Base-by-base conservation (phyloP, 1,284 basidiomycete genomes). In the Ceratobasidium sp. region DNA sequence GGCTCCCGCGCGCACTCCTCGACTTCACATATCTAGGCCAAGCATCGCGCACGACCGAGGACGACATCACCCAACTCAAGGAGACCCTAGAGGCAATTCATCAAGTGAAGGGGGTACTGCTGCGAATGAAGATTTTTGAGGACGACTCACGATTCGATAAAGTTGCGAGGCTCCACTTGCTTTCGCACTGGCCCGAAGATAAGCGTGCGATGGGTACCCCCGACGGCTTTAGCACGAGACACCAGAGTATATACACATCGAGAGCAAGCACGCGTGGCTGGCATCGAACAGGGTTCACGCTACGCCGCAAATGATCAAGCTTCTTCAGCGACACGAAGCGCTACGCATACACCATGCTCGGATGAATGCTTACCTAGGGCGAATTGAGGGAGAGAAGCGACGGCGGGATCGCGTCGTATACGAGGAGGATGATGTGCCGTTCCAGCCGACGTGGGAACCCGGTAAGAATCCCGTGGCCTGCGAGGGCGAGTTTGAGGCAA, bases 181-280 rank as follows among this genome's bases (percentile, higher is more conserved):
- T 78, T 3, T 44, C 74, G 11, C 78, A 78, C 52, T 77, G 64
- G 34, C 9, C 54, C 3, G 46, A 44, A 1, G 46, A 51, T 8
- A 77, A 71, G 25, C 46, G 65, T 8, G 51, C 65, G 40, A 66
- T 77, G 37, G 77, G 78, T 17, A 74, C 77, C 11, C 76, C 76
- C 15, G 77, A 79, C 64, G 71, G 71, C 32, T 78, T 70, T 34
- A 76, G 73, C 56, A 78, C 76, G 6, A 79, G 61, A 37, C 46
- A 13, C 78, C 78, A 6, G 78, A 79, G 66, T 65, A 62, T n/a
- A 49, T 79, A 8, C 78, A 79, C 37, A 79, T 73, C 29, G 44
- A 62, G 19, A 62, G 51, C 40, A 73, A 73, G 22, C 7, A 29
- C 1, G 56, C 34, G 7, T 73, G 70, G 70, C 56, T 46, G 8